Evolutionary conservation across 768 basidiomycete genomes (phyloP).

Genomic region (Phanerodontia chrysosporium): DNA sequence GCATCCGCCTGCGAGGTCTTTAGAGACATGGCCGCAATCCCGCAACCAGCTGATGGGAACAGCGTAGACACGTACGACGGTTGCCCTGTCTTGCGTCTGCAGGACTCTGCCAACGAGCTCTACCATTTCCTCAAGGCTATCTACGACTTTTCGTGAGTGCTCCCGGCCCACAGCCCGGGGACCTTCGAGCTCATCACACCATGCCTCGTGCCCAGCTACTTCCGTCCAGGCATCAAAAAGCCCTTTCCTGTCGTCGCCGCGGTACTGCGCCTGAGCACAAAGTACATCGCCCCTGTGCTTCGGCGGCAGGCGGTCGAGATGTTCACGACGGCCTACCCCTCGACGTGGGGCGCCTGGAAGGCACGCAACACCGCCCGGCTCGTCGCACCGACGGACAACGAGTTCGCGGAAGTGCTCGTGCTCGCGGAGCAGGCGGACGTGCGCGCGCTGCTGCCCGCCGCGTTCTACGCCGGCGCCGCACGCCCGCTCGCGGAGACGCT

Average conservation of each 20-base stretch:
- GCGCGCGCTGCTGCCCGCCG: conserved; percentile 13
- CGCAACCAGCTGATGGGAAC: conserved; percentile 9
- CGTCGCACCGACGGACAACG: conserved; percentile 3
- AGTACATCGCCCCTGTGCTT: conserved; percentile 14
- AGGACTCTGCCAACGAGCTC: not conserved
- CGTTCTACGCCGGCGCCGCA: conserved; percentile 12
- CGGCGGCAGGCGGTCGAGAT: conserved; percentile 16
- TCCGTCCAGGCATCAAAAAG: conserved; percentile 11
- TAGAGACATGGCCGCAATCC: conserved; percentile 19
- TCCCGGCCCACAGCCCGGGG: not conserved
- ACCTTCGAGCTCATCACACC: not conserved
- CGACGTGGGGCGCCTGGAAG: conserved; percentile 13
- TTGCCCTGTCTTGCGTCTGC: not conserved
- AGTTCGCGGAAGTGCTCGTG: conserved; percentile 8
- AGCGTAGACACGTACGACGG: conserved; percentile 2
- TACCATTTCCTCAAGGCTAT: conserved; percentile 6
- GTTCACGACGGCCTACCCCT: conserved; percentile 15
- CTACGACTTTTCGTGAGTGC: conserved; percentile 3
- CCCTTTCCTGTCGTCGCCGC: conserved; percentile 2
- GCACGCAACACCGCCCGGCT: not conserved
- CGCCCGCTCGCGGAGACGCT: conserved; percentile 2
- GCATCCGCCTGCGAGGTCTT: conserved; percentile 18
- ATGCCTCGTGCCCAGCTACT: too few species aligned
- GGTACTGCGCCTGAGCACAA: conserved; percentile 19
- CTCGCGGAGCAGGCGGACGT: conserved; percentile 14